Evolutionary conservation across 768 basidiomycete genomes (phyloP), one percentile per base, ranked within the genome.

Genomic region (Amylocystis lapponica): DNA sequence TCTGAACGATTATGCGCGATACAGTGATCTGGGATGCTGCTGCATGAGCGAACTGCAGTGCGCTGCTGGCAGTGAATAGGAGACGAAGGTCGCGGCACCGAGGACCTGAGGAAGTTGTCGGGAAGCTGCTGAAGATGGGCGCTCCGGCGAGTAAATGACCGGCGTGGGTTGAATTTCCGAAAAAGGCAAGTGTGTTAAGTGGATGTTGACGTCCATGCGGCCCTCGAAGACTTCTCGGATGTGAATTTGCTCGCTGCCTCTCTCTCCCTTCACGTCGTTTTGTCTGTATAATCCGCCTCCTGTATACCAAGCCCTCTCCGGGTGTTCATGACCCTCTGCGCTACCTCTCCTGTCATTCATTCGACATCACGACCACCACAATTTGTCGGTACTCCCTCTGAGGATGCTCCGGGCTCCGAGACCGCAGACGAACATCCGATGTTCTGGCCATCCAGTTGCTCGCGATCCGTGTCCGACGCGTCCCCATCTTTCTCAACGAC

Each of bases 311-410:
- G 34, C 49, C 45, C 14, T 13, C 29, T 33, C 39, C 29, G 52
- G 57, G 53, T 46, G 39, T 44, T 45, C 54, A 57, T 57, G 58
- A 53, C 43, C 29, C 40, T 41, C 43, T 31, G 31, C 29, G 39
- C 50, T 32, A 43, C 49, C 34, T 17, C 35, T 32, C 35, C 50
- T 25, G 48, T 46, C 55, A 44, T 43, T 59, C 51, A 30, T 58
- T 55, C 47, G 39, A 49, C 56, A 34, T 46, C 44, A 60, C 56
- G 55, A 61, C 54, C 39, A 41, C 41, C 36, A 56, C 60, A 51
- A 61, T 52, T 41, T 50, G 49, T 49, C 33, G 45, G 51, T 36
- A 43, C 53, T 43, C 14, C 29, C 19, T n/a, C n/a, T n/a, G 39
- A 41, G 39, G 31, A 41, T 41, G 39, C 30, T 11, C 37, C 37